Base-by-base conservation (phyloP, 169 alveolate genomes). In the Ichthyophthirius multifiliis region DNA sequence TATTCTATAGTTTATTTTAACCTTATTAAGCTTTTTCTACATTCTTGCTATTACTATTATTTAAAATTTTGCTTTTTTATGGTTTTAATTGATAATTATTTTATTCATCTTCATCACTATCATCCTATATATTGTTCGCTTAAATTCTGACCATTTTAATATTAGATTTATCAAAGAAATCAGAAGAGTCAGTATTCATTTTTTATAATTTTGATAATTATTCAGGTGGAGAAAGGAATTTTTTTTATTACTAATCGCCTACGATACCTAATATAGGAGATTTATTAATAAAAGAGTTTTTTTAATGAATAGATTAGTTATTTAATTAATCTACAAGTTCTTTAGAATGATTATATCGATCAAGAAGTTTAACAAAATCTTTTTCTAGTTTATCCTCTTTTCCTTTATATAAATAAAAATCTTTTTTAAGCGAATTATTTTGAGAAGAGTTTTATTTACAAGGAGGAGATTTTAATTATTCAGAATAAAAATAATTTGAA, bases 341-440 rank as follows among this genome's bases (percentile, higher is more conserved):
- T 20, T 67, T 67, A 39, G 77, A 67, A 39, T 67, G 55, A n/a
- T 67, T 67, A 18, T 67, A 67, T 39, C 77, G 35, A 23, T 67
- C 77, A n/a, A 67, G 46, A 67, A 67, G 77, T 6, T 62, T 41
- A 41, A 39, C 16, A 20, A 67, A 67, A 41, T 67, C 77, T 39
- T 39, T 67, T 3, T 67, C 77, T 39, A 67, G 27, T 10, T 67
- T 67, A 37, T 67, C 77, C 30, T 67, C 77, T 23, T 67, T 67
- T 6, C 30, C 39, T 41, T 20, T 41, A 37, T 37, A 67, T 9
- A 37, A 18, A n/a, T 37, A 41, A 67, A 16, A 39, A 10, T 67
- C 46, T 18, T 37, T 67, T 45, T 45, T 4, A 45, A 45, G n/a
- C n/a, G n/a, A n/a, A n/a, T n/a, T n/a, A n/a, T n/a, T n/a, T n/a